A percentile compares a stretch with the other conserved stretches of the same genome.
Conservation (phyloP, 176 grass and related monocot species). For the Rhynchospora pubera region DNA sequence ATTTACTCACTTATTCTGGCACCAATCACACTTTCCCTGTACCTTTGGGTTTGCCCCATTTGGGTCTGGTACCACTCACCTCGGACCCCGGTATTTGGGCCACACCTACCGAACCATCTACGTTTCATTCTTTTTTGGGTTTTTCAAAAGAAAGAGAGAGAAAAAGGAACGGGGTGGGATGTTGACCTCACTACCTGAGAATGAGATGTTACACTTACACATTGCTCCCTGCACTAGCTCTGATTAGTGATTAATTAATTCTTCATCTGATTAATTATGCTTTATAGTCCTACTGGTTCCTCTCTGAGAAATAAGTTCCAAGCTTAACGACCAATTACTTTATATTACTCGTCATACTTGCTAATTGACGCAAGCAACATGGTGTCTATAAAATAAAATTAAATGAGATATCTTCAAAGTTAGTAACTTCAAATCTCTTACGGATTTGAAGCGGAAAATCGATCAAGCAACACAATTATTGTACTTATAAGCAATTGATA, state of each 20-base stretch:
- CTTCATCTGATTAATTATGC: neutral
- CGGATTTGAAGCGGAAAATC: neutral
- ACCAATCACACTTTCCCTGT: neutral
- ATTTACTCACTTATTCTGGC: neutral
- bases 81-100: neutral
- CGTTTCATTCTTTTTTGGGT: neutral
- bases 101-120: neutral
- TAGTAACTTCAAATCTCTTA: neutral
- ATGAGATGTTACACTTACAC: neutral
- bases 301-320: neutral
- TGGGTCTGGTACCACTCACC: constrained; percentile 6
- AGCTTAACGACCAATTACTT: neutral
- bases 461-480: neutral
- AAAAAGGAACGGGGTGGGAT: neutral
- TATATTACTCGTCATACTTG: neutral
- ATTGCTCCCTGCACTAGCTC: neutral
- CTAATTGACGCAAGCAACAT: neutral
- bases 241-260: no score
- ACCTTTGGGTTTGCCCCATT: constrained; percentile 13
- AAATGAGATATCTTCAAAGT: neutral
- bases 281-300: neutral
- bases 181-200: neutral
- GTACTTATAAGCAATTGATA: neutral
- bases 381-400: neutral
- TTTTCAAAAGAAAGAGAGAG: neutral